Percentiles rank a stretch among this genome's conserved stretches.
These are phyloP conservation scores for Pyronema domesticum DNA, from an alignment of 495 filamentous ascomycete genomes.

Conservation along the genomic window DNA sequence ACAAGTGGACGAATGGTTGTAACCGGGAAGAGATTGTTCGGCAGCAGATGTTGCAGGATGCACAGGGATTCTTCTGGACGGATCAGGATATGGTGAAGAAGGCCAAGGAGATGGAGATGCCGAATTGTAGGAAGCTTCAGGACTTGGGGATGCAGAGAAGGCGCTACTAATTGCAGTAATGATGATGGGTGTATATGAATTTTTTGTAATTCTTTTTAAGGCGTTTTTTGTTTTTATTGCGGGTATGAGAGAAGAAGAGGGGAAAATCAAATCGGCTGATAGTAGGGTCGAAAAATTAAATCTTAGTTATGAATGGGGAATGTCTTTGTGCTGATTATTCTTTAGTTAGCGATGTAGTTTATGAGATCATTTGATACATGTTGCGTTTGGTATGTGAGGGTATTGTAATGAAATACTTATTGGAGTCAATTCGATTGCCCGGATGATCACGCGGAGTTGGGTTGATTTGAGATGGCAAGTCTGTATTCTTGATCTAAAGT, in stretches of 20 bases:
- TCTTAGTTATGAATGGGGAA: no score
- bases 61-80: slow-evolving; percentile 74
- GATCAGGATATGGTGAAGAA: slow-evolving; percentile 61
- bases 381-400: no score
- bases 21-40: slow-evolving; percentile 46
- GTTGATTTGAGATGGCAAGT: no score
- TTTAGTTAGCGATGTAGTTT: no score
- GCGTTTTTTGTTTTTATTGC: not conserved
- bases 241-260: not conserved
- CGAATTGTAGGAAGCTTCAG: slow-evolving; percentile 22
- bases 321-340: no score
- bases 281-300: no score
- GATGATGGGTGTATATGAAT: not conserved
- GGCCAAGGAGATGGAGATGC: slow-evolving; percentile 41
- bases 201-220: not conserved
- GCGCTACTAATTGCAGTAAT: not conserved
- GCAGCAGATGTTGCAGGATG: slow-evolving; percentile 52
- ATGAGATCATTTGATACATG: no score
- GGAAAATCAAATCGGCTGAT: not conserved
- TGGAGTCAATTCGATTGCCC: no score
- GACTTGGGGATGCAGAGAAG: slow-evolving; percentile 13
- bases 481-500: no score
- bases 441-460: no score
- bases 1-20: slow-evolving; percentile 47
- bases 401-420: no score